Base-by-base conservation (phyloP, 2,329 filamentous ascomycete species). In the Aspergillus spinulosporus region DNA sequence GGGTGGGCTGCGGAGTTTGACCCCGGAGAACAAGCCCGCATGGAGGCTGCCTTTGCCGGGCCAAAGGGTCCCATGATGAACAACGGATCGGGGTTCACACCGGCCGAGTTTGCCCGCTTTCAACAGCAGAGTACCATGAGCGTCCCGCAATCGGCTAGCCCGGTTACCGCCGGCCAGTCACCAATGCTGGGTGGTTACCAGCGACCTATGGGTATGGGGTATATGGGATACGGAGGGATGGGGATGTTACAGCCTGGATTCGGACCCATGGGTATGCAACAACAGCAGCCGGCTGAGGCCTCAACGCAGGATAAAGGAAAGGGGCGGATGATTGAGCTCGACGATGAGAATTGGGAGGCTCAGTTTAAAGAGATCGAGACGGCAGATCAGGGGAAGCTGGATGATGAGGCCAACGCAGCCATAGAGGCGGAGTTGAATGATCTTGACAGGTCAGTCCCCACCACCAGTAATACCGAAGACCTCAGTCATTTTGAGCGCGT, bases 271-370 rank as follows among this genome's bases (percentile, higher is more conserved):
- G 74, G 73, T 45, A 76, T 80, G 67, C 78, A 81, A 63, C 70
- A 54, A 3, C 52, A 54, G 21, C 52, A 54, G 46, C 74, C 72
- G 28, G 67, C 66, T 36, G 69, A 74, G 42, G 74, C 74, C 34
- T 68, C 75, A 56, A 76, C 78, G 43, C 74, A 92, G 73, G 90
- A 89, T 57, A 97, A 97, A 72, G 92, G 89, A 39, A 96, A 95
- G 74, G 85, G 79, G 5, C 78, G 83, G 36, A 84, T 97, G 77
- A 88, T 97, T 9, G 94, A 97, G 77, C 83, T 97, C 26, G 91
- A 97, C 71, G 93, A 99, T 66, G 80, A 88, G 68, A 88, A 96
- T 69, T 97, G 94, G 94, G 93, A 97, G 75, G 90, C 92, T 66
- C 92, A 97, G 73, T 99, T 99, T 73, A 89, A 91, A 56, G 86